Conservation (phyloP, 1,139 yeast species). For the Sugiyamaella sp. region DNA sequence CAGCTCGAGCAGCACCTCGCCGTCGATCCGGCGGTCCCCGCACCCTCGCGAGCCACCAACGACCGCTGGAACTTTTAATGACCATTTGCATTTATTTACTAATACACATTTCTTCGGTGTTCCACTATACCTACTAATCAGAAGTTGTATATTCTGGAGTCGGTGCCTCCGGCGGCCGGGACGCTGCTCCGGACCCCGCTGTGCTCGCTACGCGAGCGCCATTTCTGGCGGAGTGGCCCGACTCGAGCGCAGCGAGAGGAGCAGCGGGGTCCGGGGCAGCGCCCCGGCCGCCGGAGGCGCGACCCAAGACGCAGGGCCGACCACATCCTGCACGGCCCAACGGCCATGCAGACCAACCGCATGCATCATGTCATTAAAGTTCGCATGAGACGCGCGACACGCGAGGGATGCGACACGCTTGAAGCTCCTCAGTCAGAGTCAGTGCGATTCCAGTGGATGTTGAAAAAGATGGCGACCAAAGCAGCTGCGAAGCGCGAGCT, state of each 20-base stretch:
- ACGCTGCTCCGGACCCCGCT: too few species aligned
- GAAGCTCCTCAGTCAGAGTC: neutral
- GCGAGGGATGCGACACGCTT: neutral
- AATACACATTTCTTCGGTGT: too few species aligned
- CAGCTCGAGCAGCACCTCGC: neutral
- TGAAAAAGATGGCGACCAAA: constrained; percentile 13
- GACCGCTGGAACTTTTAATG: neutral
- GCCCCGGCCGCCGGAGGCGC: too few species aligned
- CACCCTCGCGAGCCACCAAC: neutral
- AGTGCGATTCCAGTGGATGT: neutral
- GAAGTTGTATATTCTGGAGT: too few species aligned
- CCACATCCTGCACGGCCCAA: constrained; percentile 2
- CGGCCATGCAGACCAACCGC: neutral
- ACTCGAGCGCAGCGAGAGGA: too few species aligned
- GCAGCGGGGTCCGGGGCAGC: too few species aligned
- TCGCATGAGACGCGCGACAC: neutral
- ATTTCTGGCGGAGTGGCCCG: too few species aligned
- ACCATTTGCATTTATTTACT: too few species aligned
- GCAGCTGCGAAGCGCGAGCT: constrained; percentile 26
- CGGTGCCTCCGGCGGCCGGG: too few species aligned
- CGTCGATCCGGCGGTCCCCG: neutral
- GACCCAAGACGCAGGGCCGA: too few species aligned
- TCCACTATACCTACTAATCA: too few species aligned
- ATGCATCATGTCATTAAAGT: neutral
- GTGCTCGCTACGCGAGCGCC: too few species aligned